A percentile compares a stretch with the other conserved stretches of the same genome.
Conservation (phyloP, 2,329 filamentous ascomycete species). For the Torrubiellomyces zombiae region DNA sequence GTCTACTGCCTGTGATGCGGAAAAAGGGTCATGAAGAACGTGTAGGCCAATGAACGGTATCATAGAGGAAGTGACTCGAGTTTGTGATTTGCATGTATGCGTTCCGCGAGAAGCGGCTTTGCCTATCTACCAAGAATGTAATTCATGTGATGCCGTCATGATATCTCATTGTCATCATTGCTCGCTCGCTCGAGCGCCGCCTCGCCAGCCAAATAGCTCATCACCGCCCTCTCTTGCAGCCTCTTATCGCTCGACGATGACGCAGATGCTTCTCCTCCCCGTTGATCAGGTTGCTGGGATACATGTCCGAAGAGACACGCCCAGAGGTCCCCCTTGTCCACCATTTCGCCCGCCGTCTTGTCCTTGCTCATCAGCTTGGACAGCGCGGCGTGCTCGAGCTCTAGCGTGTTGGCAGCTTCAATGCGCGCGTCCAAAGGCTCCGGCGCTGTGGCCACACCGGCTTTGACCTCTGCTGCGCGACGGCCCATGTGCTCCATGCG, state of each 20-base stretch:
- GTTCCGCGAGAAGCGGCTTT: no score
- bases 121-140: neutral
- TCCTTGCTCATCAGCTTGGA: constrained; percentile 54
- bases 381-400: constrained; percentile 59
- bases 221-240: constrained; percentile 17
- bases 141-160: neutral
- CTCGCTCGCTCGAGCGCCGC: constrained; percentile 24
- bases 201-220: constrained; percentile 26
- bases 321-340: constrained; percentile 70
- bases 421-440: constrained; percentile 44
- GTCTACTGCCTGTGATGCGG: neutral
- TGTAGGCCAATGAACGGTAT: no score
- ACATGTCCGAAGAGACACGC: constrained; percentile 64
- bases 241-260: constrained; percentile 9
- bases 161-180: constrained; percentile 2
- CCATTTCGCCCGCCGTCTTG: constrained; percentile 59
- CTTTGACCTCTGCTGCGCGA: constrained; percentile 17
- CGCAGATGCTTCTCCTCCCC: constrained; percentile 3
- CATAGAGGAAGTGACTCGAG: no score
- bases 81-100: no score
- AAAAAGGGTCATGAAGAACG: no score
- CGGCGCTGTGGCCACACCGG: constrained; percentile 18
- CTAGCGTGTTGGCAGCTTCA: constrained; percentile 70
- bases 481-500: constrained; percentile 60
- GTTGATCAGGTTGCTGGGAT: constrained; percentile 11